Evolutionary conservation across 2,329 filamentous ascomycete species (phyloP).

Genomic region (Colletotrichum liaoningense): DNA sequence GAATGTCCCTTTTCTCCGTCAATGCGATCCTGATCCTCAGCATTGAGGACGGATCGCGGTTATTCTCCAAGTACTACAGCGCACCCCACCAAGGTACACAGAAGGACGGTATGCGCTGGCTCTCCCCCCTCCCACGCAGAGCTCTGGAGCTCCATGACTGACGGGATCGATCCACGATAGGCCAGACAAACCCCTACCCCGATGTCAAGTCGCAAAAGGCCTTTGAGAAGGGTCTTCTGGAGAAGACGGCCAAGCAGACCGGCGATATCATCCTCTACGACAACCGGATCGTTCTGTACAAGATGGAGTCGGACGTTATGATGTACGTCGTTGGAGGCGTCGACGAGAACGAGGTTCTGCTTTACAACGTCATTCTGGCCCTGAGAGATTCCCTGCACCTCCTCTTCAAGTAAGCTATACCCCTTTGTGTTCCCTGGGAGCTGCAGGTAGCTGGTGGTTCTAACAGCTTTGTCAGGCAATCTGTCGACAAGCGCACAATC

Average conservation of each 20-base stretch:
- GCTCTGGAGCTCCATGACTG: constrained; percentile 3
- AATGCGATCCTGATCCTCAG: constrained; percentile 83
- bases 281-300: constrained; percentile 96
- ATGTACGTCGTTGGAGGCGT: constrained; percentile 90
- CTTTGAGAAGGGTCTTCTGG: constrained; percentile 94
- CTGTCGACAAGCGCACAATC: constrained; percentile 96
- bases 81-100: constrained; percentile 59
- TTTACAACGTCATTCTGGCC: constrained; percentile 95
- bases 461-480: constrained; percentile 73
- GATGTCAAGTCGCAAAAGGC: constrained; percentile 93
- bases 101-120: constrained; percentile 39
- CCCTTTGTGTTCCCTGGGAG: neutral
- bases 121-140: constrained; percentile 18
- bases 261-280: constrained; percentile 98
- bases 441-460: neutral
- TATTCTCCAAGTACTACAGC: constrained; percentile 87
- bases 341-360: constrained; percentile 96
- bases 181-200: constrained; percentile 71
- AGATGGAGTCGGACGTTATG: constrained; percentile 98
- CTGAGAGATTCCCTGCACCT: constrained; percentile 90
- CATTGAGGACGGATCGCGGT: constrained; percentile 88
- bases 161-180: neutral
- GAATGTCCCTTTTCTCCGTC: constrained; percentile 81
- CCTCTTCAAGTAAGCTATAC: constrained; percentile 81
- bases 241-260: constrained; percentile 96